Evolutionary conservation across 441 rosid genomes (phyloP), one percentile per base, ranked within the genome.

Genomic region (Geranium incanum): DNA sequence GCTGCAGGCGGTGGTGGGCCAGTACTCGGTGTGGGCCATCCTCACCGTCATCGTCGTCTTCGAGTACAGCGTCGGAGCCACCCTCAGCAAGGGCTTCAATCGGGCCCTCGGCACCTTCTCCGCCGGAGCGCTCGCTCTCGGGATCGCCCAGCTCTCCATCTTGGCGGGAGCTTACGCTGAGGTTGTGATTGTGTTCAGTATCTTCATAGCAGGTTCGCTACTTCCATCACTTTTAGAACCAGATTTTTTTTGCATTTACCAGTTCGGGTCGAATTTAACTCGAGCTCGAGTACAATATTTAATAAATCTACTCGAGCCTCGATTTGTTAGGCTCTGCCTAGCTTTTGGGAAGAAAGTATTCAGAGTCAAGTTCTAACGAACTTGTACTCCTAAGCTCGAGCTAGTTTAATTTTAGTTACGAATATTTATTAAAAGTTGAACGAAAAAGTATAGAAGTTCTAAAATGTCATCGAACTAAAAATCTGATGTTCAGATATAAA

Each of bases 1-100:
- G 5, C 81, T 88, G 12, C 71, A 65, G 67, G 43, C 43, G 6
- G 63, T 81, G 4, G 82, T 79, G 71, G 81, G 81, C 76, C 90
- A 91, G 75, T 90, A 90, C 78, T 84, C 96, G 39, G 86, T 94
- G 60, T 94, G 98, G 98, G 96, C 95, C 0, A 84, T 94, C 33
- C 92, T 94, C 15, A 94, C 97, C 0, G 96, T 92, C 1, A 90
- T 94, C 19, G 97, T 94, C 21, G 92, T 94, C 74, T 92, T 94
- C 48, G 98, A 94, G 71, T 94, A 77, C 83, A 94, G 88, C 81
- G 52, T 28, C 21, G 87, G 87, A 1, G 84, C 84, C 63, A 84
- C 87, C 6, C 81, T 84, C 11, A 88, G 70, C 64, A 93, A 91
- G 79, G 98, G 98, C 37, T 91, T 93, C 76, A 88, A 94, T 80